Conservation (phyloP, 352 stramenopile genomes). For the Nothophytophthora sp. region DNA sequence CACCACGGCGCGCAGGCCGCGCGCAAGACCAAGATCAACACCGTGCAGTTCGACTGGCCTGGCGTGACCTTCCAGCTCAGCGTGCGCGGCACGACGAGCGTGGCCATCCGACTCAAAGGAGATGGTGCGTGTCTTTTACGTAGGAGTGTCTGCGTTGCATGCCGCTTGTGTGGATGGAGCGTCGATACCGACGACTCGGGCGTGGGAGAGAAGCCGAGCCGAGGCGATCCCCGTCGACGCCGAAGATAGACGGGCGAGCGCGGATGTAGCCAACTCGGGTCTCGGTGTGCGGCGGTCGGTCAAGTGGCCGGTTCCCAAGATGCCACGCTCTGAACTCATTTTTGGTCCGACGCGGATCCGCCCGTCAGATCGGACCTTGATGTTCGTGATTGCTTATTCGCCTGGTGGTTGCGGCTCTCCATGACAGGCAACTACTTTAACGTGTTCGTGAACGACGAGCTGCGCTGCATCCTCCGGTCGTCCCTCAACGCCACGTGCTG, state of each 20-base stretch:
- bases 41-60: conserved; percentile 87
- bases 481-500: conserved; percentile 79
- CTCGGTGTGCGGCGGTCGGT: too few relatives aligned
- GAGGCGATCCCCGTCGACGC: too few relatives aligned
- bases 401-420: conserved; percentile 1
- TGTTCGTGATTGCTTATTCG: conserved; percentile 10
- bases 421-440: conserved; percentile 89
- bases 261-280: too few relatives aligned
- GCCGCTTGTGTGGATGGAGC: too few relatives aligned
- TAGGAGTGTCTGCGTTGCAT: too few relatives aligned
- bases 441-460: conserved; percentile 76
- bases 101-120: conserved; percentile 83
- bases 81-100: conserved; percentile 53
- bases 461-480: conserved; percentile 77
- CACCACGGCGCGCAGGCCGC: conserved; percentile 61
- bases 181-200: too few relatives aligned
- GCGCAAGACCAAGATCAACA: conserved; percentile 85
- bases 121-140: conserved; percentile 78
- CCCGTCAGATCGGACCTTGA: conserved; percentile 9
- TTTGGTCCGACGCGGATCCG: conserved; percentile 23
- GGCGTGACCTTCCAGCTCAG: conserved; percentile 66
- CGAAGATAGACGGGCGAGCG: too few relatives aligned
- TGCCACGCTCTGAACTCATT: conserved; percentile 51
- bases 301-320: conserved; percentile 25
- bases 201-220: conserved; percentile 14